These are phyloP conservation scores for Rhizopus arrhizus DNA, from an alignment of 371 early-diverging fungal genomes.

Conservation along the genomic window DNA sequence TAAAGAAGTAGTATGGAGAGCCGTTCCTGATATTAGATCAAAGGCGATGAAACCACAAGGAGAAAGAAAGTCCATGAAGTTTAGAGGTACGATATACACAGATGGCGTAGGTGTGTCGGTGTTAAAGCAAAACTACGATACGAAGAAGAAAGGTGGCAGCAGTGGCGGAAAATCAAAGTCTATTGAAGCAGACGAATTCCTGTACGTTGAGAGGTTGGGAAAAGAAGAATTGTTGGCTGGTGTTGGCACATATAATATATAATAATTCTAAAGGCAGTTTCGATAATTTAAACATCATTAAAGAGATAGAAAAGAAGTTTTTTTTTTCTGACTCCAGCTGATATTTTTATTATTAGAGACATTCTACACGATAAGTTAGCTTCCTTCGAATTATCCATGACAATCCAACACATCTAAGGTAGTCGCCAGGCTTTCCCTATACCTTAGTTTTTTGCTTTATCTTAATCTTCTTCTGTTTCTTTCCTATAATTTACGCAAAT, in stretches of 20 bases:
- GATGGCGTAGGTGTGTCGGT: too few relatives aligned
- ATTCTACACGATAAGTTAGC: conserved; percentile 1
- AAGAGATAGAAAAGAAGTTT: neutral
- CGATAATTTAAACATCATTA: conserved; percentile 24
- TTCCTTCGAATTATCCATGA: neutral
- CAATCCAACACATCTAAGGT: neutral
- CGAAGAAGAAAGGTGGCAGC: too few relatives aligned
- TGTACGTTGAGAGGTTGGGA: too few relatives aligned
- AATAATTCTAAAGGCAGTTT: conserved; percentile 26
- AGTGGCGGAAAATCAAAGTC: too few relatives aligned
- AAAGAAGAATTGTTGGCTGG: too few relatives aligned
- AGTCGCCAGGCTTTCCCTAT: neutral
- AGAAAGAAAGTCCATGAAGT: too few relatives aligned
- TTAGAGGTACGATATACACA: too few relatives aligned
- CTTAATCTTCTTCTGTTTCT: neutral
- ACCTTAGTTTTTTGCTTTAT: conserved; percentile 1
- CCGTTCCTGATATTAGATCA: too few relatives aligned
- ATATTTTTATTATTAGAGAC: neutral
- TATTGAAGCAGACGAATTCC: too few relatives aligned
- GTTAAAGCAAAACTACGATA: too few relatives aligned
- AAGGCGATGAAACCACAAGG: too few relatives aligned
- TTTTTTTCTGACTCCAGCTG: conserved; percentile 5
- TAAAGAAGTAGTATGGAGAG: too few relatives aligned
- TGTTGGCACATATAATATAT: conserved; percentile 10
- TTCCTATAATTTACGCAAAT: neutral